phyloP scores from a whole-genome alignment of 2,329 filamentous ascomycete species.

The Aspergillaceae sp. region DNA sequence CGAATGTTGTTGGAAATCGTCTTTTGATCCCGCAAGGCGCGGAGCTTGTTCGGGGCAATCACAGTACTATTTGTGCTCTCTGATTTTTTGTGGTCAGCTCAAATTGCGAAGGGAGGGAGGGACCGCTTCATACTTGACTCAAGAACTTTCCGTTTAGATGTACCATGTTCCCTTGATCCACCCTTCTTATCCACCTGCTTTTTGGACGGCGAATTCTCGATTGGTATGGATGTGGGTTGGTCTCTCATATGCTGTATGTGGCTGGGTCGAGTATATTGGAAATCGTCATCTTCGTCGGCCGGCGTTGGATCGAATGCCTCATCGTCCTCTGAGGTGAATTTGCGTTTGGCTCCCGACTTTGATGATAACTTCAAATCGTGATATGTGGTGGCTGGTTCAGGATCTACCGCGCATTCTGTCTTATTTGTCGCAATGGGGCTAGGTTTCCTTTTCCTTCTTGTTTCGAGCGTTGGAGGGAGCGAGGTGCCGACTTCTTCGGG shows the following conservation, averaged over 20 bases:
- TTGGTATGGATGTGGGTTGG: conserved; percentile 3
- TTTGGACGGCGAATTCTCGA: conserved; percentile 9
- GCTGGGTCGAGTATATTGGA: conserved; percentile 24
- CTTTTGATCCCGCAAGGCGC: background rate
- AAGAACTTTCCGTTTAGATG: conserved; percentile 27
- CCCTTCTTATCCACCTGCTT: conserved; percentile 10
- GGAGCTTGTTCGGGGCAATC: conserved; percentile 20
- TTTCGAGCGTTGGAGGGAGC: conserved; percentile 25
- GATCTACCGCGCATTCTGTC: background rate
- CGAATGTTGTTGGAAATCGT: background rate
- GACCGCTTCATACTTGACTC: conserved; percentile 32
- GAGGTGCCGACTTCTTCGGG: conserved; percentile 8
- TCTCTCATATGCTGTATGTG: conserved; percentile 10
- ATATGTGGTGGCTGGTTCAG: conserved; percentile 1
- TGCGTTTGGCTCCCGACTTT: conserved; percentile 48
- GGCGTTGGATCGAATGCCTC: conserved; percentile 16
- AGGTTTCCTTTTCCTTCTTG: conserved; percentile 20
- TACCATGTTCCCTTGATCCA: conserved; percentile 7
- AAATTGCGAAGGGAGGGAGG: background rate
- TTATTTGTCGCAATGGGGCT: background rate
- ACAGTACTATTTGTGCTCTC: conserved; percentile 44
- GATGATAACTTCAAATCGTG: conserved; percentile 14
- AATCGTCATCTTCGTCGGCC: conserved; percentile 16
- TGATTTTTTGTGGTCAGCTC: conserved; percentile 18
- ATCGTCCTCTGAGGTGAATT: conserved; percentile 47